phyloP scores from a whole-genome alignment of 805 yeast genomes.

The Komagataella pastoris region DNA sequence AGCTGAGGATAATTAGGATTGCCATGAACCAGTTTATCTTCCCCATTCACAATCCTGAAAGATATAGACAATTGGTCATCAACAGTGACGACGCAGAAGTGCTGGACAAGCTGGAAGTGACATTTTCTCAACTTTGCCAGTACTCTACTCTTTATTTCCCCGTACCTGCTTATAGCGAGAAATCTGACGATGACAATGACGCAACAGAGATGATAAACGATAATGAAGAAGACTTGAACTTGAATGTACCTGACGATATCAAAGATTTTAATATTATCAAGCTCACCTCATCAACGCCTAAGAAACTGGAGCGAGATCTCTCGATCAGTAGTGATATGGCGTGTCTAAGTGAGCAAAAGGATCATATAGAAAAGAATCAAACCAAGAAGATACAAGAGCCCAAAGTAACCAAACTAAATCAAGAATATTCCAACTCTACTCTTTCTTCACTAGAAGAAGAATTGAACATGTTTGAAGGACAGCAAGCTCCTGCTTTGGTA shows the following conservation, averaged over 20 bases:
- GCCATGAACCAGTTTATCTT: conserved; percentile 36
- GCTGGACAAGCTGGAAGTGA: conserved; percentile 15
- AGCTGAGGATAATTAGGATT: conserved; percentile 41
- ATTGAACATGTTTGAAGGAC: not conserved
- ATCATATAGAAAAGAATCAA: too few relatives aligned
- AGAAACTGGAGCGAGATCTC: not conserved
- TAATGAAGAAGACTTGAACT: not conserved
- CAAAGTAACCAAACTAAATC: not conserved
- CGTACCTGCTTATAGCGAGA: not conserved
- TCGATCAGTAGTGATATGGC: not conserved
- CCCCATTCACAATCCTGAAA: conserved; percentile 59
- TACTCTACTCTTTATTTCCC: conserved; percentile 9
- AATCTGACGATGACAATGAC: not conserved
- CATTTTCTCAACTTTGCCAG: conserved; percentile 7
- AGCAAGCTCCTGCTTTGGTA: not conserved
- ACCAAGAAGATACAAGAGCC: not conserved
- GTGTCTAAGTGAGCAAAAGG: not conserved
- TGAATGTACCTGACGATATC: not conserved
- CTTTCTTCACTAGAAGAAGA: not conserved
- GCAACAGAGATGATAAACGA: not conserved
- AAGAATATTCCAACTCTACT: not conserved
- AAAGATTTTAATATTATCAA: not conserved
- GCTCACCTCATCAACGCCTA: not conserved
- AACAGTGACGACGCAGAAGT: conserved; percentile 17
- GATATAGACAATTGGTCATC: conserved; percentile 53